Conservation (phyloP, 2,329 filamentous ascomycete species). For the Byssoonygena ceratinophila region DNA sequence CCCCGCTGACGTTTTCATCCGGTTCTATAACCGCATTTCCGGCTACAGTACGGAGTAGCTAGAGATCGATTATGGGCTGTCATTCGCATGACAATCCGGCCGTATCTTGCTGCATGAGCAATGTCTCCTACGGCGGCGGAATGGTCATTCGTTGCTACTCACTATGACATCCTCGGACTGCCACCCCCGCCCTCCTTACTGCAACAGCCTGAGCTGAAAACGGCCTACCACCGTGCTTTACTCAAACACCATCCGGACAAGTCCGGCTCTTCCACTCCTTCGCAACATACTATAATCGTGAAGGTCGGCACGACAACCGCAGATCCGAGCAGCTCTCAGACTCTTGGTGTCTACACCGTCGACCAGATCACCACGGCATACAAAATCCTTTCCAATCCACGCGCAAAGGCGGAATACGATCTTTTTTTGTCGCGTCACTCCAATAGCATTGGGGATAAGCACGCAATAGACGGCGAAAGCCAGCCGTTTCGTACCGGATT, state of each 20-base stretch:
- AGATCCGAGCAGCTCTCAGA: background rate
- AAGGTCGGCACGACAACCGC: background rate
- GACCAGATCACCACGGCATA: conserved; percentile 53
- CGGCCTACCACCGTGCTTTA: conserved; percentile 48
- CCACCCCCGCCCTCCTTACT: conserved; percentile 22
- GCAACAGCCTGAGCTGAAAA: conserved; percentile 39
- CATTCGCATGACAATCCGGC: background rate
- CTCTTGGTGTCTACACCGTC: conserved; percentile 32
- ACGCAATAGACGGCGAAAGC: conserved; percentile 14
- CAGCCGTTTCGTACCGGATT: conserved; percentile 41
- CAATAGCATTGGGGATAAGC: conserved; percentile 25
- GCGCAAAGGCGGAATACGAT: conserved; percentile 41
- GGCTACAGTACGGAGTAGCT: too few relatives aligned
- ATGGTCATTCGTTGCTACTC: conserved; percentile 13
- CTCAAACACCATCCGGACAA: conserved; percentile 49
- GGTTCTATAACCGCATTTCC: too few relatives aligned
- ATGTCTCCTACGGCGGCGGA: background rate
- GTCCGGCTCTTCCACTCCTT: conserved; percentile 8
- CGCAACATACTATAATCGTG: background rate
- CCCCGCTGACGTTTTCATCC: too few relatives aligned
- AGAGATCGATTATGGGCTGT: background rate
- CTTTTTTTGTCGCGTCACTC: conserved; percentile 28
- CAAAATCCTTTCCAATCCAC: conserved; percentile 41
- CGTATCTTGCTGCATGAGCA: background rate
- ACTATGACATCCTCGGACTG: conserved; percentile 35